Evolutionary conservation across 2,329 filamentous ascomycete genomes (phyloP).

Genomic region (Aspergillus sp.): DNA sequence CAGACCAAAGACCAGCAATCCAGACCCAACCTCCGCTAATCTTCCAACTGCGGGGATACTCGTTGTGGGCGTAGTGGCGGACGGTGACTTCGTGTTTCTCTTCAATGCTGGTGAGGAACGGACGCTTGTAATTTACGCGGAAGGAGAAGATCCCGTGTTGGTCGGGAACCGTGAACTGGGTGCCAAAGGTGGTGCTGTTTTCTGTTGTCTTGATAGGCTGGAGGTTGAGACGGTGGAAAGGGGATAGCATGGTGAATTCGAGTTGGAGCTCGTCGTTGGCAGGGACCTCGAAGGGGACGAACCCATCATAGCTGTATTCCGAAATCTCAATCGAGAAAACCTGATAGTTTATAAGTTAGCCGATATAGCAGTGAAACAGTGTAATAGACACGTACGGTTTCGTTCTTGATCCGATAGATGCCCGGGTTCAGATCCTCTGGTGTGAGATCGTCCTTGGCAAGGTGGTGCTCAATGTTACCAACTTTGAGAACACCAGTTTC

Average conservation of each 20-base stretch:
- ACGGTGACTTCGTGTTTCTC: conserved; percentile 95
- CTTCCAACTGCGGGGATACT: conserved; percentile 86
- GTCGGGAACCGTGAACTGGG: conserved; percentile 80
- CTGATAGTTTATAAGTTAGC: conserved; percentile 48
- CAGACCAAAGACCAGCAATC: conserved; percentile 83
- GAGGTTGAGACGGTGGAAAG: conserved; percentile 86
- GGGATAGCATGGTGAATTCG: conserved; percentile 98
- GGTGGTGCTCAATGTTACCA: conserved; percentile 76
- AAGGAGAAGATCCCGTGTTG: conserved; percentile 99
- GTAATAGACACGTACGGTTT: conserved; percentile 69
- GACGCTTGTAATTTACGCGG: conserved; percentile 93
- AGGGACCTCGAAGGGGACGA: conserved; percentile 70
- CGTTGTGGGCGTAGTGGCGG: conserved; percentile 93
- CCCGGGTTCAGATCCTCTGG: conserved; percentile 65
- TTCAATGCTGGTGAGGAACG: conserved; percentile 83
- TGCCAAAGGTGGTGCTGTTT: conserved; percentile 71
- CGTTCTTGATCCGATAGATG: conserved; percentile 95
- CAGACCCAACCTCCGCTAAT: conserved; percentile 94
- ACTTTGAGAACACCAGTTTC: conserved; percentile 88
- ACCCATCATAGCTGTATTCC: conserved; percentile 75
- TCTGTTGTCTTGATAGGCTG: conserved; percentile 56
- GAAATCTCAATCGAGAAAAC: conserved; percentile 85
- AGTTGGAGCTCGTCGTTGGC: conserved; percentile 77
- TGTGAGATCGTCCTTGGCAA: conserved; percentile 50
- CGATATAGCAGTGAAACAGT: background rate